These are phyloP conservation scores for Diddensiella santjacobensis DNA, from an alignment of 805 yeast species.

Conservation along the genomic window DNA sequence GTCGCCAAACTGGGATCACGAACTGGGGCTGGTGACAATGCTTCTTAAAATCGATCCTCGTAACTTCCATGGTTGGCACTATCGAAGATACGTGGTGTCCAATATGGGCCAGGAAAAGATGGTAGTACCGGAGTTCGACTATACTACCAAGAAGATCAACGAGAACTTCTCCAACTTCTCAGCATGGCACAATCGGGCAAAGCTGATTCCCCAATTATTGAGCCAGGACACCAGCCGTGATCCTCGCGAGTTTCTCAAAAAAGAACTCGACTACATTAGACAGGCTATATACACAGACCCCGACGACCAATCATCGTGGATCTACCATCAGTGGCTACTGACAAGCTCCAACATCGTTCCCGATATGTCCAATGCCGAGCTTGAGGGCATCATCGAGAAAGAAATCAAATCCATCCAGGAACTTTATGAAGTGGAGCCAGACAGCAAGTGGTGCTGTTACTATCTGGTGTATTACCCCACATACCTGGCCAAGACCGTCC, in stretches of 20 bases:
- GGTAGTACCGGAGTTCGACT: conserved; percentile 59
- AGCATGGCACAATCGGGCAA: conserved; percentile 91
- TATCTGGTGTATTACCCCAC: conserved; percentile 45
- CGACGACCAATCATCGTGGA: conserved; percentile 91
- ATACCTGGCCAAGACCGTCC: conserved; percentile 25
- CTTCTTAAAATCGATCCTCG: conserved; percentile 71
- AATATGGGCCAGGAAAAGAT: conserved; percentile 28
- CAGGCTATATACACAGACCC: conserved; percentile 92
- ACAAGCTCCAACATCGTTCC: conserved; percentile 32
- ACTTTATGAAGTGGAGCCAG: conserved; percentile 68
- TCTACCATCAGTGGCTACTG: conserved; percentile 77
- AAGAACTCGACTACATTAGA: conserved; percentile 65
- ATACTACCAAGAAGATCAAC: conserved; percentile 74
- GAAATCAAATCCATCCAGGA: conserved; percentile 53
- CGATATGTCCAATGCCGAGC: conserved; percentile 31
- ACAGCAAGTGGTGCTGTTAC: conserved; percentile 73
- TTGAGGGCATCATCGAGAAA: conserved; percentile 38
- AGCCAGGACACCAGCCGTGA: conserved; percentile 8
- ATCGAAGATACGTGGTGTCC: conserved; percentile 67
- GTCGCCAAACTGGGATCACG: conserved; percentile 61
- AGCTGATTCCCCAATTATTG: conserved; percentile 47
- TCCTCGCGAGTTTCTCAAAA: conserved; percentile 39
- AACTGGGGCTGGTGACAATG: conserved; percentile 64
- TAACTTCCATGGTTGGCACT: conserved; percentile 95
- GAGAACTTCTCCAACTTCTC: conserved; percentile 86